Conservation (phyloP, 441 rosid species). For the Syzygium syzygioides region DNA sequence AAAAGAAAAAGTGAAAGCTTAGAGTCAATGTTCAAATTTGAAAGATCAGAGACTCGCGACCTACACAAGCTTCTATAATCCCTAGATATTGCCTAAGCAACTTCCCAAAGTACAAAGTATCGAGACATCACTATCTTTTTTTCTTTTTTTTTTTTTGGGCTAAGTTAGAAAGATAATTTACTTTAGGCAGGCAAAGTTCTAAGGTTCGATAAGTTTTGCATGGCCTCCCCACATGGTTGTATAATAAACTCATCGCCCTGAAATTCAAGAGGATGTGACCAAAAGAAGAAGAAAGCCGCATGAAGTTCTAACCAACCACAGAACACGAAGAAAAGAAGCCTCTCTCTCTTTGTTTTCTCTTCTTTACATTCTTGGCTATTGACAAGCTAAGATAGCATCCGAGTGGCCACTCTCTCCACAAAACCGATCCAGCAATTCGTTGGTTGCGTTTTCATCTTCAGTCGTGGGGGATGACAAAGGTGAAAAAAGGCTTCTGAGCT, state of each 20-base stretch:
- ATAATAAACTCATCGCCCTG: background rate
- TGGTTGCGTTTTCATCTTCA: background rate
- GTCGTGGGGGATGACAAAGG: background rate
- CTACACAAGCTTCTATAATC: background rate
- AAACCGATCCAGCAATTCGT: background rate
- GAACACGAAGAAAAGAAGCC: background rate
- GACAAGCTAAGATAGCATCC: background rate
- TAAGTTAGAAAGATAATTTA: background rate
- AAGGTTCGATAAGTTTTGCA: background rate
- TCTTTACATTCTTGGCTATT: background rate
- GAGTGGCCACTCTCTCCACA: background rate
- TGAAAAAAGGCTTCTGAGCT: background rate
- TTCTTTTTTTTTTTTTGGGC: too few species aligned
- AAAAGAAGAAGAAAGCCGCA: background rate
- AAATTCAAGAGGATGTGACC: background rate
- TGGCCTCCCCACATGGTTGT: background rate
- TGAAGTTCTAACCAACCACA: background rate
- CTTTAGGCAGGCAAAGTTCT: background rate
- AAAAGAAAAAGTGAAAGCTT: background rate
- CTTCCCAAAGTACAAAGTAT: background rate
- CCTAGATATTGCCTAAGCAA: background rate
- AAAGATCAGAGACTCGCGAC: background rate
- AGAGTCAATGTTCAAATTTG: background rate
- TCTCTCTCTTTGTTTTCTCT: background rate
- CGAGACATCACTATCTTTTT: background rate